Conservation (phyloP, 2,329 filamentous ascomycete genomes). For the Colletotrichum sidae region DNA sequence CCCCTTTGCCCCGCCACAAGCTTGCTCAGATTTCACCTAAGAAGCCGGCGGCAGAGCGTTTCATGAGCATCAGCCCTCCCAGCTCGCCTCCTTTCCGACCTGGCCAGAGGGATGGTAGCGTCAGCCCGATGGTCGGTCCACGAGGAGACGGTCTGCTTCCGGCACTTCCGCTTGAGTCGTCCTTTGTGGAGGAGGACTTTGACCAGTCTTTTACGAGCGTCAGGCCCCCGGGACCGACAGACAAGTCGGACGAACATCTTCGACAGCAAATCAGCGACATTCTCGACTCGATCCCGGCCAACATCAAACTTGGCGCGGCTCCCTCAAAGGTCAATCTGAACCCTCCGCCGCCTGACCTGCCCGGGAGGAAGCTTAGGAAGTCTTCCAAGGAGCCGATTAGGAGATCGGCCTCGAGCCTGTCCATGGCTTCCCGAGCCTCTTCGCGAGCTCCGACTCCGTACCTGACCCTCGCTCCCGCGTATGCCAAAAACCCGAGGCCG, state of each 20-base stretch:
- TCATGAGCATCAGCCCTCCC: conserved; percentile 58
- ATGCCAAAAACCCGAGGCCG: conserved; percentile 59
- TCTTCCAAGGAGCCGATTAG: conserved; percentile 56
- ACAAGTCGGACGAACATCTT: conserved; percentile 72
- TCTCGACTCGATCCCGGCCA: conserved; percentile 80
- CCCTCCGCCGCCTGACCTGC: conserved; percentile 69
- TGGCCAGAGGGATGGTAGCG: conserved; percentile 24
- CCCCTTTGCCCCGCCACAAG: conserved; percentile 50
- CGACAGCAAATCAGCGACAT: conserved; percentile 85
- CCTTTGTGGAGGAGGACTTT: conserved; percentile 60
- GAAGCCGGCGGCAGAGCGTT: conserved; percentile 24
- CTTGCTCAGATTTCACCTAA: conserved; percentile 11
- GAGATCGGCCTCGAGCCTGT: conserved; percentile 62
- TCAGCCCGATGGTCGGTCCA: conserved; percentile 31
- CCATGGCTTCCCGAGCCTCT: conserved; percentile 46
- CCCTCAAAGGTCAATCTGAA: conserved; percentile 63
- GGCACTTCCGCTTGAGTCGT: conserved; percentile 56
- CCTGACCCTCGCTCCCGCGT: conserved; percentile 75
- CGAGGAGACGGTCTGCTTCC: conserved; percentile 42
- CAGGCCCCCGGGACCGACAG: conserved; percentile 49
- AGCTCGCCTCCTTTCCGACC: conserved; percentile 57
- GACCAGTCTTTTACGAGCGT: conserved; percentile 53
- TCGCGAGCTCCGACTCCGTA: conserved; percentile 73
- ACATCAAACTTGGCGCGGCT: conserved; percentile 77
- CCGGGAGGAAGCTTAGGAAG: conserved; percentile 59